Evolutionary conservation across 2,329 filamentous ascomycete species (phyloP).

Genomic region (Hypoxylon sp.): DNA sequence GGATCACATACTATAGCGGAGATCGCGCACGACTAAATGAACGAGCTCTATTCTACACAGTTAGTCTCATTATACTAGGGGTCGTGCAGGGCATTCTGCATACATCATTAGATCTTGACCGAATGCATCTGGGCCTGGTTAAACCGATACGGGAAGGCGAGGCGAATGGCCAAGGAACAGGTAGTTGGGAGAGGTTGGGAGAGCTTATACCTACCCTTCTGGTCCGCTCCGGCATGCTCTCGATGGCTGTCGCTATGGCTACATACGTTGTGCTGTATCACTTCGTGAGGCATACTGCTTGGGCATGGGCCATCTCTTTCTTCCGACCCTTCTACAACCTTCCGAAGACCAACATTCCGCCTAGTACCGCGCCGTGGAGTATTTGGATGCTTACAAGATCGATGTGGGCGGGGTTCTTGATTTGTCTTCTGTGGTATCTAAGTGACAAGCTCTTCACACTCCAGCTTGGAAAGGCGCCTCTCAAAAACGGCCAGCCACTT

Average conservation of each 20-base stretch:
- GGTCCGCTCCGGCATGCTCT: constrained; percentile 41
- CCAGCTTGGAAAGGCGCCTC: constrained; percentile 81
- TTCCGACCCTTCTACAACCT: constrained; percentile 79
- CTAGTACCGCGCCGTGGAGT: constrained; percentile 64
- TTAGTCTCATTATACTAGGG: constrained; percentile 73
- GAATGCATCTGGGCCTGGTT: constrained; percentile 60
- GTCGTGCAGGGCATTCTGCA: constrained; percentile 75
- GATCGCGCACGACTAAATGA: constrained; percentile 86
- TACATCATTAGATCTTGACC: constrained; percentile 77
- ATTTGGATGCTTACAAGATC: constrained; percentile 64
- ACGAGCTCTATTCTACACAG: constrained; percentile 80
- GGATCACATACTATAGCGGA: constrained; percentile 75
- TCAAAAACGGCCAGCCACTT: constrained; percentile 85
- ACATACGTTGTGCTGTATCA: constrained; percentile 68
- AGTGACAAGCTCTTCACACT: constrained; percentile 80
- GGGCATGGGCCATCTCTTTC: constrained; percentile 74
- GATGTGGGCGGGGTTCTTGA: constrained; percentile 68
- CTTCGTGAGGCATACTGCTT: constrained; percentile 69
- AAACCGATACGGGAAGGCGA: constrained; percentile 41
- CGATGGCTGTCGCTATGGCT: constrained; percentile 50
- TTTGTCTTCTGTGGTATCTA: constrained; percentile 78
- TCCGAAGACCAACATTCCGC: constrained; percentile 73
- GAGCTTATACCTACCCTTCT: constrained; percentile 50
- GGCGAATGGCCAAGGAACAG: constrained; percentile 24
- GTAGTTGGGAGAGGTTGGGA: constrained; percentile 50